phyloP scores from a whole-genome alignment of 2,329 filamentous ascomycete genomes.

The Seiridium unicorne region DNA sequence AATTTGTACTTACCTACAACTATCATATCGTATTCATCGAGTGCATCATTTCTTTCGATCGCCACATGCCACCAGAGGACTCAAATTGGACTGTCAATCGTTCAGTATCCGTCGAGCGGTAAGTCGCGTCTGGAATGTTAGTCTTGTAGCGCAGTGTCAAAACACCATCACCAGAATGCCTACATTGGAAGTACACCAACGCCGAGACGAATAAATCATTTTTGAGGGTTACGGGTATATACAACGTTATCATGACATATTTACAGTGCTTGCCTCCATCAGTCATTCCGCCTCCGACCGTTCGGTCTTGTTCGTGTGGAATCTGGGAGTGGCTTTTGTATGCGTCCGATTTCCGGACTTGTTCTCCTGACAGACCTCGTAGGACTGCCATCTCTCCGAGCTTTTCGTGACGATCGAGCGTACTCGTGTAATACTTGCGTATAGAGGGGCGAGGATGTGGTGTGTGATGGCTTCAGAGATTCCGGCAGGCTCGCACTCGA shows the following conservation, averaged over 20 bases:
- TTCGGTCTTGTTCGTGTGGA: slow-evolving; percentile 37
- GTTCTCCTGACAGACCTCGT: slow-evolving; percentile 35
- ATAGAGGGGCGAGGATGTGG: slow-evolving; percentile 26
- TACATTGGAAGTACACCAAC: neutral
- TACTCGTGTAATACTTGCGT: slow-evolving; percentile 18
- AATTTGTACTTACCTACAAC: too few species aligned
- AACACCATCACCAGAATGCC: neutral
- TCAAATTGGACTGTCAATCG: too few species aligned
- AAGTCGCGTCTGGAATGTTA: neutral
- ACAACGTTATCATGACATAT: slow-evolving; percentile 30
- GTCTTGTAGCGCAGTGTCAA: neutral
- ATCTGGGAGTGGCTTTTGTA: slow-evolving; percentile 46
- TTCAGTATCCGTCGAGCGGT: neutral
- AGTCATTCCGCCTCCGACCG: slow-evolving; percentile 35
- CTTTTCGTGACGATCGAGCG: slow-evolving; percentile 21
- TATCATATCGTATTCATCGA: too few species aligned
- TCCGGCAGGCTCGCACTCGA: neutral
- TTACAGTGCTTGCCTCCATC: slow-evolving; percentile 30
- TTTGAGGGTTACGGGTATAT: slow-evolving; percentile 16
- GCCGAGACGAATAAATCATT: neutral
- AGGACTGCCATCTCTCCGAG: slow-evolving; percentile 31
- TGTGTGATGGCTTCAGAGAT: neutral
- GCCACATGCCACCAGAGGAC: too few species aligned
- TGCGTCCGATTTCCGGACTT: slow-evolving; percentile 45
- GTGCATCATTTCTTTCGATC: too few species aligned